Base-by-base conservation (phyloP, 179 eudicot species). In the Silene coronaria region DNA sequence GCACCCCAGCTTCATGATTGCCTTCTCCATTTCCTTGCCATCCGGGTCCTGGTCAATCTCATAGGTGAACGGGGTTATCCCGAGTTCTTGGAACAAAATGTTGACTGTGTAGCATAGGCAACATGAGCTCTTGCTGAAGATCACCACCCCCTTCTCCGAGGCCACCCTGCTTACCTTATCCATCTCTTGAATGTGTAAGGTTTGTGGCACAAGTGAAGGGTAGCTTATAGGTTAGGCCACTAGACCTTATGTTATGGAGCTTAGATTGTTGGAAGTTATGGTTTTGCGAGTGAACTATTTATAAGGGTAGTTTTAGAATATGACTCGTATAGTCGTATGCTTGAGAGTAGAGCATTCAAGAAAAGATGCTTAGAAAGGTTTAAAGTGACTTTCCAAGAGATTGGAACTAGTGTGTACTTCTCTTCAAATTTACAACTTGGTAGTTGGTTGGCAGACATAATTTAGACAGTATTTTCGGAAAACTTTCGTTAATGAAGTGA, bases 41-140 rank as follows among this genome's bases (percentile, higher is more conserved):
- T 86, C 88, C 1, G 90, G 86, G 55, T 89, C 93, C 34, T 81
- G 79, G 38, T 91, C 96, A 42, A 91, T 74, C 76, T 91, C 93
- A 74, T 85, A 76, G 17, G 85, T 84, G 63, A 62, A 11, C 4
- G 88, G 91, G 24, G 21, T 78, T 36, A 88, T 87, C 30, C 87
- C 77, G 4, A 91, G 85, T 26, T 85, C 92, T 16, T 72, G 83
- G 74, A 87, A 88, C 68, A 90, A 80, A 26, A 90, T 82, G 71
- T 82, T 82, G 16, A 88, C 88, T 0, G 87, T 86, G 70, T 90
- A 90, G 76, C 92, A 83, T 72, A 90, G 72, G 82, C 95, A 90
- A 74, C 95, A 90, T 5, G 85, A 83, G 80, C 89, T 90, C 80
- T 89, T 90, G 84, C 92, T 89, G 80, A 90, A 89, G 59, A 90